These are phyloP conservation scores for Arthroderma sp. DNA, from an alignment of 2,329 filamentous ascomycete genomes.

Conservation along the genomic window DNA sequence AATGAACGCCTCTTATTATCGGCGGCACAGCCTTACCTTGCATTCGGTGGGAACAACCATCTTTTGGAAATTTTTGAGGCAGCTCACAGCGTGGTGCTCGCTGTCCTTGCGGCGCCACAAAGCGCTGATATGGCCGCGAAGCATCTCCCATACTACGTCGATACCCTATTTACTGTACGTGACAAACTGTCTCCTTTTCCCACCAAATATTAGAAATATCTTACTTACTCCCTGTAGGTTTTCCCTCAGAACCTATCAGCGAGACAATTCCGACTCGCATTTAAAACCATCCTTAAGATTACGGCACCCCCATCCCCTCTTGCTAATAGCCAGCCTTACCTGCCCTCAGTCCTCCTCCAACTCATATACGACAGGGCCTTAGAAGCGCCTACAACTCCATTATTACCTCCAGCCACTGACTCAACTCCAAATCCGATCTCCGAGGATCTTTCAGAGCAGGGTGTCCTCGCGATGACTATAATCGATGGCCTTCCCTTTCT, in stretches of 20 bases:
- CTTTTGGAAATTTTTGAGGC: constrained; percentile 71
- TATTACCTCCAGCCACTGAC: constrained; percentile 25
- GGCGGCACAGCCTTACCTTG: constrained; percentile 63
- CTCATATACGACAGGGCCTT: constrained; percentile 57
- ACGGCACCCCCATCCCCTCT: constrained; percentile 68
- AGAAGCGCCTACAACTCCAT: constrained; percentile 41
- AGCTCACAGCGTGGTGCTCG: constrained; percentile 69
- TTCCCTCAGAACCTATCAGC: constrained; percentile 69
- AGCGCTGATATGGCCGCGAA: constrained; percentile 58
- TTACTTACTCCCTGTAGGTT: constrained; percentile 31
- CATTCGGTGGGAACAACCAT: constrained; percentile 44
- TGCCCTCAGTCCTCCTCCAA: constrained; percentile 72
- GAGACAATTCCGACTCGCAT: constrained; percentile 77
- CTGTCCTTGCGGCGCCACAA: constrained; percentile 67
- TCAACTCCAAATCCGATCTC: constrained; percentile 22
- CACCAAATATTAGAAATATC: background rate
- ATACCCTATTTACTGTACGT: constrained; percentile 55
- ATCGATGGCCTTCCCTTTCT: constrained; percentile 69
- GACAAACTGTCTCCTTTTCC: background rate
- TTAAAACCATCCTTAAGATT: constrained; percentile 72
- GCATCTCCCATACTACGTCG: constrained; percentile 71
- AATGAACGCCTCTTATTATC: constrained; percentile 64
- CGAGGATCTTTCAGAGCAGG: constrained; percentile 57
- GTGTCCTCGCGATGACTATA: constrained; percentile 61
- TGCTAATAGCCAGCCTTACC: constrained; percentile 57